Conservation (phyloP, 2,329 filamentous ascomycete species). For the Ilyonectria sp. region DNA sequence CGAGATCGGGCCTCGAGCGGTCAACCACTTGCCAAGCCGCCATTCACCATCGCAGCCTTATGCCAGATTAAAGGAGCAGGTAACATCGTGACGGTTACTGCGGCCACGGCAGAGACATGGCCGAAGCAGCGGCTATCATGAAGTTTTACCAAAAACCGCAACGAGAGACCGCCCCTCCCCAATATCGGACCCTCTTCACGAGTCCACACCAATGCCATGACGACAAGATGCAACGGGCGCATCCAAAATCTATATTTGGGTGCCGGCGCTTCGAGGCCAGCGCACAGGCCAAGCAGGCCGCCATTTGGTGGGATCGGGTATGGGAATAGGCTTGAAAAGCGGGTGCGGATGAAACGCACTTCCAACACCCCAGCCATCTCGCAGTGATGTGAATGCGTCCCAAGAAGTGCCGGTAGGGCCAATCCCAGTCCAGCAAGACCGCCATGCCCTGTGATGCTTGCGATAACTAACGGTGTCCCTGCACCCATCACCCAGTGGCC, state of each 20-base stretch:
- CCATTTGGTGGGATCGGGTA: background rate
- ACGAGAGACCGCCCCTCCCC: background rate
- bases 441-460: constrained; percentile 12
- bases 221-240: constrained; percentile 27
- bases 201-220: constrained; percentile 26
- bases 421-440: constrained; percentile 35
- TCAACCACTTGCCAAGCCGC: background rate
- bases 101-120: background rate
- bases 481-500: constrained; percentile 38
- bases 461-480: constrained; percentile 34
- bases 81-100: background rate
- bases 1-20: constrained; percentile 15
- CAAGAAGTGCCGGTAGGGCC: constrained; percentile 28
- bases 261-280: constrained; percentile 40
- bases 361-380: constrained; percentile 37
- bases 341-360: constrained; percentile 39
- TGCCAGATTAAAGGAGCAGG: background rate
- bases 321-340: constrained; percentile 16
- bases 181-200: constrained; percentile 10
- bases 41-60: background rate
- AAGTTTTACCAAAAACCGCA: background rate
- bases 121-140: background rate
- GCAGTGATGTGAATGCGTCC: constrained; percentile 31
- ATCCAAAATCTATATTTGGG: constrained; percentile 33
- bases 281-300: constrained; percentile 30